Evolutionary conservation across 257 asterid species (phyloP), one percentile per base, ranked within the genome.

Genomic region (Catharanthus roseus): DNA sequence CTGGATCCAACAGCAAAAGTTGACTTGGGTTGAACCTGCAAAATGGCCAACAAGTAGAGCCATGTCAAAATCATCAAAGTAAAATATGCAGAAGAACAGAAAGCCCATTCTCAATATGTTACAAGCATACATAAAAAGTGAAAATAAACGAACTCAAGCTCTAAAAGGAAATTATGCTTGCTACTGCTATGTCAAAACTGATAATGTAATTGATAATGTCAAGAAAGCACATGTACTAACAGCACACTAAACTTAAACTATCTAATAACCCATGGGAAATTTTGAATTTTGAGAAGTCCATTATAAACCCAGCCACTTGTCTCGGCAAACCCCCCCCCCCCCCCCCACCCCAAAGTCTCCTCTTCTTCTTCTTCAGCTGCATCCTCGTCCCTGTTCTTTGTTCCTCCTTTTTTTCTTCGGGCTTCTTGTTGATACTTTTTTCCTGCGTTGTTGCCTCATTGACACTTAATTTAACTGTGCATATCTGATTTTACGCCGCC

Each of bases 1-100:
- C 93, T 86, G 70, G 90, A 74, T 67, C 93, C 97, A 79, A 67
- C 79, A 61, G 84, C 83, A 78, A 78, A 65, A 71, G 83, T 77
- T 75, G 90, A 55, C 81, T 85, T 91, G 18, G 81, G 79, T 70
- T 80, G 88, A 69, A 84, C 86, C 91, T 83, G 85, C 16, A 31
- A 75, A 78, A 74, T 26, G 45, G 45, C 34, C 42, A 62, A 62
- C 28, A 31, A 41, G 53, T 51, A n/a, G 69, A 72, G 6, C 45
- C 72, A 47, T 13, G 10, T 34, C 42, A 42, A 62, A 63, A 50
- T 38, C 12, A 15, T 64, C 24, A 61, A 15, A 13, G 6, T 16
- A 21, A 15, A 47, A 47, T 13, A n/a, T 33, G 47, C 49, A 12
- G 2, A 12, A 50, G 50, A 50, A 68, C 62, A 50, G 12, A 36